Evolutionary conservation across 1,139 yeast species (phyloP).

Genomic region (Debaryomyces sp.): DNA sequence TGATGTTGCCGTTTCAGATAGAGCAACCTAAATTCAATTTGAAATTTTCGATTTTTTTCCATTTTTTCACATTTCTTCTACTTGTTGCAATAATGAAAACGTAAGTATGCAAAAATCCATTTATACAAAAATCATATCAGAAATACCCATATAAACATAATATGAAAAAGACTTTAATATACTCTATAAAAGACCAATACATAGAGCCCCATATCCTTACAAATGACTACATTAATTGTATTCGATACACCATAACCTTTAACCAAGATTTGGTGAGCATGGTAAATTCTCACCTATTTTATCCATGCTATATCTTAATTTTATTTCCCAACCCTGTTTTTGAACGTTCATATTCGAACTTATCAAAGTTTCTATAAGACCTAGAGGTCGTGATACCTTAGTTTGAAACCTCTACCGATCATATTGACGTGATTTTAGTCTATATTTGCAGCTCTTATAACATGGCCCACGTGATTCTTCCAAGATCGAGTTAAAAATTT

Average conservation of each 20-base stretch:
- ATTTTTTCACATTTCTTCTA: too few relatives aligned
- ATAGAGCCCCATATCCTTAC: background rate
- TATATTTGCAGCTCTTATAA: background rate
- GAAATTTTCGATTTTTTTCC: too few relatives aligned
- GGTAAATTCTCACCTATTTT: background rate
- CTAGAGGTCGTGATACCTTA: too few relatives aligned
- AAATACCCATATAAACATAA: too few relatives aligned
- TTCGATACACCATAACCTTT: background rate
- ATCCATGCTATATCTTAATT: background rate
- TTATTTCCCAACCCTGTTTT: background rate
- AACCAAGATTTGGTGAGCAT: background rate
- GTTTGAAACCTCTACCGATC: background rate
- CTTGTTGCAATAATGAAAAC: too few relatives aligned
- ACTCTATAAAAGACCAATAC: background rate
- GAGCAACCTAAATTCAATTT: too few relatives aligned
- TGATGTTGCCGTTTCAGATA: too few relatives aligned
- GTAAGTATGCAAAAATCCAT: too few relatives aligned
- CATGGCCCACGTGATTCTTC: background rate
- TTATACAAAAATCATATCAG: too few relatives aligned
- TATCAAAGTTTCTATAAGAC: too few relatives aligned
- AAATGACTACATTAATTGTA: background rate
- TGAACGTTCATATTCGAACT: background rate
- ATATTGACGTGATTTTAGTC: background rate
- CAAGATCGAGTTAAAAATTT: background rate
- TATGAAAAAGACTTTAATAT: too few relatives aligned